phyloP scores from a whole-genome alignment of 495 filamentous ascomycete genomes.

The Daldinia loculata region DNA sequence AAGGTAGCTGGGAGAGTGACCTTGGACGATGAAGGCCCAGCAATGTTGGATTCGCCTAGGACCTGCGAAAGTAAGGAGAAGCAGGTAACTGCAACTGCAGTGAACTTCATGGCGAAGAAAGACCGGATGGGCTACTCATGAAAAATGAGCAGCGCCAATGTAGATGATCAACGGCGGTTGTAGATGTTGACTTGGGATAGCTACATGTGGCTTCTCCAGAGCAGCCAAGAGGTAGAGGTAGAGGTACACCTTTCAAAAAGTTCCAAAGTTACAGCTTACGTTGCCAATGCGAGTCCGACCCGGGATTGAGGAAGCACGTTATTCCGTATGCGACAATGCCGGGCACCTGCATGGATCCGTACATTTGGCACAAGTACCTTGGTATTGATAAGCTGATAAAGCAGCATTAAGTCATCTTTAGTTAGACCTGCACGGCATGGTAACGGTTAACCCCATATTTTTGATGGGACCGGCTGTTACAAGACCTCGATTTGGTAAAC shows the following conservation, averaged over 20 bases:
- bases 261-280: constrained; percentile 42
- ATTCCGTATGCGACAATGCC: constrained; percentile 17
- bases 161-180: constrained; percentile 31
- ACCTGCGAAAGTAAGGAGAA: constrained; percentile 58
- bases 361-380: no score
- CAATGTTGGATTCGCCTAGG: constrained; percentile 47
- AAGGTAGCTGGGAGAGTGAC: constrained; percentile 71
- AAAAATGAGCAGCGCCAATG: constrained; percentile 45
- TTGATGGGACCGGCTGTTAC: constrained; percentile 17
- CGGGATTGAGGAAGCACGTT: constrained; percentile 38
- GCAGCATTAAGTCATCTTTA: constrained; percentile 3
- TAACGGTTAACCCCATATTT: constrained; percentile 33
- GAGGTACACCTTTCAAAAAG: constrained; percentile 48
- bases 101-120: constrained; percentile 62
- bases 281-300: constrained; percentile 39
- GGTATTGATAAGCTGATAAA: not conserved
- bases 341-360: no score
- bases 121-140: constrained; percentile 49
- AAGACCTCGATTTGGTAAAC: not conserved
- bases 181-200: constrained; percentile 30
- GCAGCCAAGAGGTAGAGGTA: constrained; percentile 1
- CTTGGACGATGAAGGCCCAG: constrained; percentile 53
- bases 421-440: constrained; percentile 18
- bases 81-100: constrained; percentile 58
- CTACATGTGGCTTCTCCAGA: constrained; percentile 31